Conservation (phyloP, 495 filamentous ascomycete genomes). For the Aspergillus indologenus region DNA sequence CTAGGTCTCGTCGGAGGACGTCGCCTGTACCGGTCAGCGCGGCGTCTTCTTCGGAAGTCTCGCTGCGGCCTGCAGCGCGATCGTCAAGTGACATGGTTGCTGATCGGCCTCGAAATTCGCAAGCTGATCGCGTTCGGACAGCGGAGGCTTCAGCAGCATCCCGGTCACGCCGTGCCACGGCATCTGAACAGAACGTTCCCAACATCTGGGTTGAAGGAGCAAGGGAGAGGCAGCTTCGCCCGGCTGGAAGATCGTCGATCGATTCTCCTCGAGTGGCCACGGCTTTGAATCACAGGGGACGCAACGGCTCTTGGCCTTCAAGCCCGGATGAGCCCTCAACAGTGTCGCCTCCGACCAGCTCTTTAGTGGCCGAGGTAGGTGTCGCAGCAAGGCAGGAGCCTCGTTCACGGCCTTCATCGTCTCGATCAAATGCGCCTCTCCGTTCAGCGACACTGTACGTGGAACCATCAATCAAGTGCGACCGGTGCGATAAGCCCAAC, state of each 20-base stretch:
- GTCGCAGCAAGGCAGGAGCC: conserved; percentile 26
- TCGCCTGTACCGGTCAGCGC: conserved; percentile 35
- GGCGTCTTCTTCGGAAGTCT: conserved; percentile 39
- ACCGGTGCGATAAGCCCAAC: conserved; percentile 58
- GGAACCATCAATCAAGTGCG: conserved; percentile 72
- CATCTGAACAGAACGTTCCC: conserved; percentile 36
- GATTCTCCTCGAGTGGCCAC: conserved; percentile 17
- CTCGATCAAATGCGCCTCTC: conserved; percentile 29
- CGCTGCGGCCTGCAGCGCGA: conserved; percentile 34
- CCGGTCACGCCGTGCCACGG: conserved; percentile 36
- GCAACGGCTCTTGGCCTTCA: conserved; percentile 8
- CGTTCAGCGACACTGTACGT: conserved; percentile 37
- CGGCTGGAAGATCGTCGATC: conserved; percentile 21
- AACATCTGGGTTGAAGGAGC: conserved; percentile 30
- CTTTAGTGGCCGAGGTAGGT: conserved; percentile 20
- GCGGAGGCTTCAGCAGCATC: conserved; percentile 25
- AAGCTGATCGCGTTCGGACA: conserved; percentile 22
- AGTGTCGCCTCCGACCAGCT: conserved; percentile 23
- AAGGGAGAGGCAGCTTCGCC: conserved; percentile 27
- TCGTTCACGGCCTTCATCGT: conserved; percentile 34
- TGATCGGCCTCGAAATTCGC: conserved; percentile 33
- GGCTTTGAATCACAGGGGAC: conserved; percentile 13
- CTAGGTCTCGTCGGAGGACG: conserved; percentile 27
- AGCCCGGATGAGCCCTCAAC: conserved; percentile 13
- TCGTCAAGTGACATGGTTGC: conserved; percentile 44